Evolutionary conservation across 2,329 filamentous ascomycete genomes (phyloP).

Genomic region (Paecilomyces fulvus): DNA sequence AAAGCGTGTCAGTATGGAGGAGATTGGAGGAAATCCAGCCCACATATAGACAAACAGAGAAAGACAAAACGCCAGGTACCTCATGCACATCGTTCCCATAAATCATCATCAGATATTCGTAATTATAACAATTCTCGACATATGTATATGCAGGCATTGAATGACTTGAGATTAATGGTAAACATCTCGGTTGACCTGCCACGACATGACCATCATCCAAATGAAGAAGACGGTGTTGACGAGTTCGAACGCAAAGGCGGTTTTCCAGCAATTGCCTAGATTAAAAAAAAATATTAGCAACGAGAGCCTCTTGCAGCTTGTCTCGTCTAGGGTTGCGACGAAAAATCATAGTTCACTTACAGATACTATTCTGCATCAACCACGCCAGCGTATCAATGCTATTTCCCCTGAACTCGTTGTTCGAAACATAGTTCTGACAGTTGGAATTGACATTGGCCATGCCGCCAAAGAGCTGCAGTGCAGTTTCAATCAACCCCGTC

Average conservation of each 20-base stretch:
- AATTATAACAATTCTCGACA: neutral
- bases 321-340: neutral
- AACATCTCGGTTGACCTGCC: constrained; percentile 41
- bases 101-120: neutral
- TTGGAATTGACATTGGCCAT: constrained; percentile 49
- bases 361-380: constrained; percentile 55
- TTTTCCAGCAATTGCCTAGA: constrained; percentile 53
- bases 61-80: neutral
- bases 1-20: neutral
- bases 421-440: constrained; percentile 49
- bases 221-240: constrained; percentile 55
- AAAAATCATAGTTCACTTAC: constrained; percentile 28
- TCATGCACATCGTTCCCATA: neutral
- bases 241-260: constrained; percentile 56
- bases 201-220: constrained; percentile 58
- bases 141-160: neutral
- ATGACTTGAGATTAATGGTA: constrained; percentile 8
- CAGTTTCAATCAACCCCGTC: constrained; percentile 54
- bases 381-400: constrained; percentile 51
- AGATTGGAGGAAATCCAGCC: neutral
- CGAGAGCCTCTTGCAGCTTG: neutral
- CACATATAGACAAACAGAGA: neutral
- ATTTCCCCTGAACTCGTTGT: constrained; percentile 38
- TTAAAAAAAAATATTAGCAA: neutral
- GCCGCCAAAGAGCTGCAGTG: constrained; percentile 52